Evolutionary conservation across 805 yeast genomes (phyloP), one percentile per base, ranked within the genome.

Genomic region (Suhomyces kilbournensis): DNA sequence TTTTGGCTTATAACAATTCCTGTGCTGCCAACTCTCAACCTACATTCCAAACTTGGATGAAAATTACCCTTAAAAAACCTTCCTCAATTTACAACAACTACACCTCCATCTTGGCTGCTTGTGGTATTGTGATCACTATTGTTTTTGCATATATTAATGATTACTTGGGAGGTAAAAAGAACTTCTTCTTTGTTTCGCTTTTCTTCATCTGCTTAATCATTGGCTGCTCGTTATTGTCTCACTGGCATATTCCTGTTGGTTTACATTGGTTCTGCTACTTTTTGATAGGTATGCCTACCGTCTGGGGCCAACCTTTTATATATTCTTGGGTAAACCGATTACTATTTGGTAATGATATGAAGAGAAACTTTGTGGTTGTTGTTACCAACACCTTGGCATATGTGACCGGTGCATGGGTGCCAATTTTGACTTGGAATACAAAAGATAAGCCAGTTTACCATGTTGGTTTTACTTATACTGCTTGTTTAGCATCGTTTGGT

Each of bases 231-330:
- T 60, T 75, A 2, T 65, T 81, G 46, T 71, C 82, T 0, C 64
- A 56, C 7, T 82, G 85, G 84, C 57, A 78, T 46, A 72, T 81
- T 28, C 80, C 82, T 2, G 63, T 58, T 14, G 79, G 79, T 2
- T 71, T 75, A 35, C 82, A 80, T 53, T 81, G 83, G 81, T 65
- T 77, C 14, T 67, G 76, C 10, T 83, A 79, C 60, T 80, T 75
- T 56, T 55, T 80, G 46, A 63, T 76, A 4, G 81, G 81, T 4
- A 61, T 77, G 17, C 82, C 84, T 7, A 67, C 77, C 0, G 60
- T 77, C 3, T 75, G 75, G 77, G 85, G 83, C 1, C 85, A 79
- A 64, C 84, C 85, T 2, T 72, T 78, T 56, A 78, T 81, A n/a
- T 82, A 75, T 54, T 70, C 83, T 2, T 82, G 86, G 86, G 74